phyloP scores from a whole-genome alignment of 257 asterid genomes.

The Solanum etuberosum region DNA sequence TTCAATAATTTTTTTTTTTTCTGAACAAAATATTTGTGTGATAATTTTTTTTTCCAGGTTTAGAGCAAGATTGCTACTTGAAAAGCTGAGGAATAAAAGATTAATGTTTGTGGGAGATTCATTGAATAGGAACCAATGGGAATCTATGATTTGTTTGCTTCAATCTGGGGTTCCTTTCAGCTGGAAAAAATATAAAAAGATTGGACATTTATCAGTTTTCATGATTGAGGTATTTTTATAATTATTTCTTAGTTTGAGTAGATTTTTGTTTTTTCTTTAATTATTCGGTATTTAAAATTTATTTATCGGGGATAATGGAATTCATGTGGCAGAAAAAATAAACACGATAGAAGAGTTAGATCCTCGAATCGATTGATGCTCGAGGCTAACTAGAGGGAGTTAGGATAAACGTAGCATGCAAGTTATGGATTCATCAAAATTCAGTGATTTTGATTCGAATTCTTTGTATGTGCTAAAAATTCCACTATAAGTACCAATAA shows the following conservation, averaged over 20 bases:
- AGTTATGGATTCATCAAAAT: not conserved
- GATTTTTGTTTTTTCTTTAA: not conserved
- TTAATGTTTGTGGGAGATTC: not conserved
- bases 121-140: slow-evolving; percentile 77
- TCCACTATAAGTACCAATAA: not conserved
- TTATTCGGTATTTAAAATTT: not conserved
- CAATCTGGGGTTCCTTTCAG: slow-evolving; percentile 47
- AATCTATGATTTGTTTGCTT: slow-evolving; percentile 68
- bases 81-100: slow-evolving; percentile 28
- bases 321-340: not conserved
- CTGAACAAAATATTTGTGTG: not conserved
- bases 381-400: not conserved
- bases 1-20: not conserved
- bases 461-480: not conserved
- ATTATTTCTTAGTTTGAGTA: not conserved
- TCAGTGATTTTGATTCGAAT: not conserved
- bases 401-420: not conserved
- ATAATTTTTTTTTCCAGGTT: slow-evolving; percentile 17
- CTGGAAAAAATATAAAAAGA: slow-evolving; percentile 53
- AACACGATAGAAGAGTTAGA: not conserved
- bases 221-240: slow-evolving; percentile 41
- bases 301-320: accelerated
- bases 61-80: slow-evolving; percentile 47
- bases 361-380: not conserved
- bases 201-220: slow-evolving; percentile 45